Evolutionary conservation across 1,284 basidiomycete genomes (phyloP).

Genomic region (Sanghuangporus sanghuang): DNA sequence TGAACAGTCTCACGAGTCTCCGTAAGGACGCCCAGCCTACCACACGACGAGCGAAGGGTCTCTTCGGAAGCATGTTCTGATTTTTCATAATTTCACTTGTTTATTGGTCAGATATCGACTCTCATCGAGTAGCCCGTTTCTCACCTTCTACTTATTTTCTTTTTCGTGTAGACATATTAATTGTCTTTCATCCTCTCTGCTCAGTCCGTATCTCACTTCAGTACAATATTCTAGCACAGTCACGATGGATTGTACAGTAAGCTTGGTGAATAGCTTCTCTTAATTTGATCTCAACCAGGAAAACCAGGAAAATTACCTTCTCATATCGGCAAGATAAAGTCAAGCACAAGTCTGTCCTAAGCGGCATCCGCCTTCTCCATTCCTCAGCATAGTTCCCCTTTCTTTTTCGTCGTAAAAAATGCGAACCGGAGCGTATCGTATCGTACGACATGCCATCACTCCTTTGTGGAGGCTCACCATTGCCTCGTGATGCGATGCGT

Average conservation of each 20-base stretch:
- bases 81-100: neutral
- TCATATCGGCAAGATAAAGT: too few relatives aligned
- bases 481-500: neutral
- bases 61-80: constrained; percentile 69
- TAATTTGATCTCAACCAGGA: neutral
- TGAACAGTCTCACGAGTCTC: constrained; percentile 81
- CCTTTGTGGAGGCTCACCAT: neutral
- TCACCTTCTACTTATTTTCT: neutral
- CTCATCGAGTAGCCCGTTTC: neutral
- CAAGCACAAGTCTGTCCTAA: neutral
- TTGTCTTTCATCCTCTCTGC: neutral
- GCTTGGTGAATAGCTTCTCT: neutral
- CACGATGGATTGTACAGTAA: constrained; percentile 4
- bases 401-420: neutral
- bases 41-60: constrained; percentile 62
- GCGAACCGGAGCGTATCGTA: neutral
- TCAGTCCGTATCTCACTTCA: neutral
- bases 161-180: constrained; percentile 1
- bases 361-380: too few relatives aligned
- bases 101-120: neutral
- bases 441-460: neutral
- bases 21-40: constrained; percentile 70
- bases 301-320: neutral
- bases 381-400: too few relatives aligned
- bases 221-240: neutral